Percentiles rank a stretch among this genome's conserved stretches.
Evolutionary conservation across 139 green algal species (phyloP).

Genomic region (Chlamydomonas schloesseri): DNA sequence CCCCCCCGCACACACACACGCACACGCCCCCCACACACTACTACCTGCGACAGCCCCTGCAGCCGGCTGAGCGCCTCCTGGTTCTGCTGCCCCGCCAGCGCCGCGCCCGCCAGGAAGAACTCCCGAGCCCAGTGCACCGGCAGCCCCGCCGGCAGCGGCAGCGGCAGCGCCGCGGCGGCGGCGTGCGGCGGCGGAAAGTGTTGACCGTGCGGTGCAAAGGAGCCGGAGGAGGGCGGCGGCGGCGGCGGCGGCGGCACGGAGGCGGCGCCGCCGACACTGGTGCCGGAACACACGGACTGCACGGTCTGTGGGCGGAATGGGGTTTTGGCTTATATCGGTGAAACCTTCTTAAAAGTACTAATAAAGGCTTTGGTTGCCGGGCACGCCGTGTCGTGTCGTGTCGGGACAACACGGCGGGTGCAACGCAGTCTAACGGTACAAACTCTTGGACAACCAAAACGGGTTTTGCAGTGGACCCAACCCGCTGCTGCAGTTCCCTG

Average conservation of each 20-base stretch:
- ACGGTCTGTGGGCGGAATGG: background rate
- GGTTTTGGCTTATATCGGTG: too few relatives aligned
- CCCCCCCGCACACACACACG: too few relatives aligned
- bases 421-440: too few relatives aligned
- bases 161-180: conserved; percentile 53
- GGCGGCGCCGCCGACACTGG: background rate
- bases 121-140: conserved; percentile 81
- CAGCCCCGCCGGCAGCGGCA: conserved; percentile 46
- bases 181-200: background rate
- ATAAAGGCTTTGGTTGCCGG: too few relatives aligned
- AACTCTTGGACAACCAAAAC: too few relatives aligned
- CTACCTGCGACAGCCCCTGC: conserved; percentile 63
- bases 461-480: too few relatives aligned
- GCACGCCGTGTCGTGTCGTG: too few relatives aligned
- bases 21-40: background rate
- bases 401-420: too few relatives aligned
- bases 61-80: conserved; percentile 83
- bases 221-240: background rate
- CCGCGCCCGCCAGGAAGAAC: conserved; percentile 82
- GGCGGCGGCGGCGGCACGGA: background rate
- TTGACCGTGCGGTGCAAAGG: background rate
- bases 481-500: too few relatives aligned
- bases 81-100: conserved; percentile 88
- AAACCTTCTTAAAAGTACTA: too few relatives aligned
- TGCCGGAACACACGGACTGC: conserved; percentile 16